Evolutionary conservation across 306 rosid species (phyloP), one percentile per base, ranked within the genome.

Genomic region (Cyamopsis tetragonoloba): DNA sequence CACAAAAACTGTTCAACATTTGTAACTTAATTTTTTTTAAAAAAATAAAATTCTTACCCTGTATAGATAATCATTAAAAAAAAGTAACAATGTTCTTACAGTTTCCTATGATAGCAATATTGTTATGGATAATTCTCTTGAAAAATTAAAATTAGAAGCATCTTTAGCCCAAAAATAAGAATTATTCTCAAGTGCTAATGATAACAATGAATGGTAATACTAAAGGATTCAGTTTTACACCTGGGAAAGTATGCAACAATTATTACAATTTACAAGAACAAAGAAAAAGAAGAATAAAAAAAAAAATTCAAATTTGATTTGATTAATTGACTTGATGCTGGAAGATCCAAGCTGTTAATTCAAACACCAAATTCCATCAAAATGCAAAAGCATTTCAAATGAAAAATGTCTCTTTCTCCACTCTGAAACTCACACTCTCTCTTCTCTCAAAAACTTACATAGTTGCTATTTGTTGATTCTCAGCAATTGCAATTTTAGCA

Each of bases 401-500:
- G 58, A 53, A 58, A n/a, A 51, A 53, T 34, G 31, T 35, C 48
- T 19, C 47, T 47, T 56, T 55, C 46, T 23, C 19, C 11, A 66
- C 68, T 80, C 13, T 58, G 75, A 57, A 17, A 22, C 19, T 46
- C 51, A 57, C 72, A 59, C 74, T 10, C 22, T 70, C 61, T 32
- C 37, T n/a, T n/a, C n/a, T n/a, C n/a, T n/a, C n/a, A n/a, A n/a
- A n/a, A n/a, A 39, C 49, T 72, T 38, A 55, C 27, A 24, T 18
- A 37, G 72, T 58, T 19, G 54, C 47, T 18, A 30, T 73, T 67
- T 83, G 79, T 66, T 79, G 73, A 70, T 67, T 70, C 62, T 62
- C 78, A 70, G 67, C 71, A 69, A 66, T 71, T 41, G 74, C 76
- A 75, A 77, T 35, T 61, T 81, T 85, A 31, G 84, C 48, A 50